Base-by-base conservation (phyloP, 768 basidiomycete species). In the Lanmaoa rubissima region DNA sequence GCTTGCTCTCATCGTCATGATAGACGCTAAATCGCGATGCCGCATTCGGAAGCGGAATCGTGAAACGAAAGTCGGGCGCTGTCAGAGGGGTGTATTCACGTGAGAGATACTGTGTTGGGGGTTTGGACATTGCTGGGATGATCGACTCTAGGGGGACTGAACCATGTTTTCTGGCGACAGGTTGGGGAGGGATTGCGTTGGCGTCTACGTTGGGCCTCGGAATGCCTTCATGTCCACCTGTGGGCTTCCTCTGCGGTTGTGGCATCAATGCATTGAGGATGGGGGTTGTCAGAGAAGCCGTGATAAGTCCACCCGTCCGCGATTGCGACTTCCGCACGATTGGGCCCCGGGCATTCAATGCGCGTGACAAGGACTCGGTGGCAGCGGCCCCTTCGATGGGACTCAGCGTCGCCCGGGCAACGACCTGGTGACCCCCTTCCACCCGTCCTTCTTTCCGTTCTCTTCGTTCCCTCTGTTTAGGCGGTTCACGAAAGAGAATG, bases 91-190 rank as follows among this genome's bases (percentile, higher is more conserved):
- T 84, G 65, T 92, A 91, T 11, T 80, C 81, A 40, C 86, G 80
- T 1, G 90, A 86, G 21, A 92, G 83, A 63, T 91, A 90, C 36
- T 93, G 87, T 0, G 91, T 93, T 0, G 92, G 91, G 0, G 91
- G 92, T 66, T 90, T 91, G 17, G 88, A 78, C 11, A 75, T 84
- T 1, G 81, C 86, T 0, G 92, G 90, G 42, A 94, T 90, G 59
- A 94, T 94, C 12, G 86, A 87, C 65, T 92, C 90, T 11, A 92
- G 75, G 5, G 90, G 87, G 10, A 90, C 89, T 5, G 71, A 78
- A 36, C 66, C 72, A 9, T 65, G 76, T 60, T 71, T 75, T 28
- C 51, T 75, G 9, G 65, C 57, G 12, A 61, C 57, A 6, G 68
- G 60, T 31, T 73, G 63, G 1, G 71, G 55, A 19, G 60, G 32